Base-by-base conservation (phyloP, 148 eudicot genomes). In the Fallopia convolvulus region DNA sequence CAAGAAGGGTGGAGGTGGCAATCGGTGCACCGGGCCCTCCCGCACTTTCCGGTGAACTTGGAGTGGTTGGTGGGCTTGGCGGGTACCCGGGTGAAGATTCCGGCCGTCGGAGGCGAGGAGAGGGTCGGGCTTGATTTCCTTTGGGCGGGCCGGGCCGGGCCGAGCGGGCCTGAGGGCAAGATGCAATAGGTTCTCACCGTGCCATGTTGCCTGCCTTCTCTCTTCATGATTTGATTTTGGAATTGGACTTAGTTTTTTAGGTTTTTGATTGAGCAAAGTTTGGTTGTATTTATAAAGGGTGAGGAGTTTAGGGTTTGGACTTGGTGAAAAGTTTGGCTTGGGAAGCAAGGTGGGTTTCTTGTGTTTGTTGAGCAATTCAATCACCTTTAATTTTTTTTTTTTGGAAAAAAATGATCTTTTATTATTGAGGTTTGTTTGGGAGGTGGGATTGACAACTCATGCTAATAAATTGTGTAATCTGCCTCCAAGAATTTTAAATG, bases 31-130 rank as follows among this genome's bases (percentile, higher is more conserved):
- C 74, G 77, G 60, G 85, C 77, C 11, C 83, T 80, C 33, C 81
- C 83, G n/a, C 89, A 91, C 75, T 87, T 87, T 3, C 97, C 90
- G 1, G 98, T 90, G 79, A 86, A 90, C 80, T 92, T 90, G 58
- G 98, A 94, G 79, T 92, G 94, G 77, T 89, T 94, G 6, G 88
- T 91, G 40, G 98, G 98, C 79, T 92, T 90, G 15, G 83, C 1
- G 0, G 92, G 36, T 41, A 90, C 90, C 78, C 80, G 82, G 55
- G 88, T 77, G 80, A 91, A 93, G n/a, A 85, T 2, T 5, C 97
- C 98, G 8, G 90, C 90, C 0, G 91, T 87, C 0, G 90, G 89
- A 0, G 90, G 83, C 0, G 89, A 74, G 8, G 78, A 79, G 2
- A 88, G 50, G 76, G 47, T 82, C 88, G 85, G 18, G 78, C 15